A percentile compares a stretch with the other conserved stretches of the same genome.
phyloP scores from a whole-genome alignment of 2,329 filamentous ascomycete genomes.

The Microdochium trichocladiopsis region DNA sequence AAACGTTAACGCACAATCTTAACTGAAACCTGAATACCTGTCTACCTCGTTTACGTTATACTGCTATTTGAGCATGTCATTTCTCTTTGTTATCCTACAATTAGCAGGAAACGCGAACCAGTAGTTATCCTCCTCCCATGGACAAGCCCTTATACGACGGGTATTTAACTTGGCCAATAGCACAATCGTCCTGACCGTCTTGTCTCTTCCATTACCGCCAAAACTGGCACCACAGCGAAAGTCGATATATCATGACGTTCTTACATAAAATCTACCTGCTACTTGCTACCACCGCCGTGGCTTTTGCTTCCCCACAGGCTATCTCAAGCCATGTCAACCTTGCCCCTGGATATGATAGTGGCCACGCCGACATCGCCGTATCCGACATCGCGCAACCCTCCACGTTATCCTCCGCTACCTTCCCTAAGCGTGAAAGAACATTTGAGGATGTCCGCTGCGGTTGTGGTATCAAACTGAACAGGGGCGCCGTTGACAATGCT shows the following conservation, averaged over 20 bases:
- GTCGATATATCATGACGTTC: neutral
- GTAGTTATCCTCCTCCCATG: too few species aligned
- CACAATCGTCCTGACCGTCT: neutral
- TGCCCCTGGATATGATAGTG: neutral
- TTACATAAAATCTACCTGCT: too few species aligned
- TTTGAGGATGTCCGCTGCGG: neutral
- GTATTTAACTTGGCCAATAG: neutral
- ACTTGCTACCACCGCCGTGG: neutral
- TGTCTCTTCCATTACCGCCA: neutral
- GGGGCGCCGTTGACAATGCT: neutral
- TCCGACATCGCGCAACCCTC: neutral
- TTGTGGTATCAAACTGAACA: neutral
- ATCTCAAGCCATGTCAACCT: neutral
- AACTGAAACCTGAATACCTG: too few species aligned
- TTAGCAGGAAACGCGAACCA: too few species aligned
- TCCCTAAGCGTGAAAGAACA: neutral
- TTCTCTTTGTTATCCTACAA: neutral
- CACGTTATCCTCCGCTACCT: neutral
- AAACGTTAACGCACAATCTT: too few species aligned
- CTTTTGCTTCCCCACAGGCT: neutral
- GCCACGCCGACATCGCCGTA: neutral
- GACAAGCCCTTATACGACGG: too few species aligned
- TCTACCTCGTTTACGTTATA: too few species aligned
- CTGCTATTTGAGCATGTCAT: neutral
- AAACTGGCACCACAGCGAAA: neutral